These are phyloP conservation scores for Coccomyxa subellipsoidea DNA, from an alignment of 163 green algal genomes.

Conservation along the genomic window DNA sequence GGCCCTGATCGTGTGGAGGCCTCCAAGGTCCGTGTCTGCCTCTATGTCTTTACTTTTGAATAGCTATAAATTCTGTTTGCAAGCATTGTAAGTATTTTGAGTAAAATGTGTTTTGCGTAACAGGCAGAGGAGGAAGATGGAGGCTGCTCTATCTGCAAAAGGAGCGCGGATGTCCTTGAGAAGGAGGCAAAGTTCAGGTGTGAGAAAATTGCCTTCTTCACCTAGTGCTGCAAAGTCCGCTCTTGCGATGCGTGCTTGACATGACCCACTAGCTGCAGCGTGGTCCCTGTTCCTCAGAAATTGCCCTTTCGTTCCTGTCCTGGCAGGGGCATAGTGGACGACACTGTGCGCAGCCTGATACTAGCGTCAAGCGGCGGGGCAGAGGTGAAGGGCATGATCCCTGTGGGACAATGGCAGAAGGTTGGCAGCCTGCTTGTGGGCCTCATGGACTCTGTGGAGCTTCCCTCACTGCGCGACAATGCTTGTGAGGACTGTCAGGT, in stretches of 20 bases:
- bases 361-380: not conserved
- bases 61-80: not conserved
- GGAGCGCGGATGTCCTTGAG: not conserved
- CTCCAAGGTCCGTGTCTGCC: not conserved
- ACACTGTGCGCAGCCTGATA: not conserved
- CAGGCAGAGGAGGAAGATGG: not conserved
- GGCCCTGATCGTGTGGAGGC: too few species aligned
- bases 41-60: not conserved
- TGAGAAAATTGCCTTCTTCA: too few species aligned
- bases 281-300: too few species aligned
- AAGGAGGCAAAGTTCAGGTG: not conserved
- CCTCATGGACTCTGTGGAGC: not conserved
- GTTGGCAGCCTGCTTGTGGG: not conserved
- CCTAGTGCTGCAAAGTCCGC: not conserved
- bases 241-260: not conserved
- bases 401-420: not conserved
- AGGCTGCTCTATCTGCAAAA: not conserved
- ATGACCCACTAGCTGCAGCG: too few species aligned
- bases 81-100: not conserved
- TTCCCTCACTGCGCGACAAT: not conserved
- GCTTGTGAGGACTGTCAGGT: not conserved
- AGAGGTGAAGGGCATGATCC: not conserved
- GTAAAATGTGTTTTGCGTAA: not conserved
- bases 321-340: not conserved
- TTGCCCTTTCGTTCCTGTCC: too few species aligned